Evolutionary conservation across 2,329 filamentous ascomycete genomes (phyloP).

Genomic region (Ceratocystis cacaofunesta): DNA sequence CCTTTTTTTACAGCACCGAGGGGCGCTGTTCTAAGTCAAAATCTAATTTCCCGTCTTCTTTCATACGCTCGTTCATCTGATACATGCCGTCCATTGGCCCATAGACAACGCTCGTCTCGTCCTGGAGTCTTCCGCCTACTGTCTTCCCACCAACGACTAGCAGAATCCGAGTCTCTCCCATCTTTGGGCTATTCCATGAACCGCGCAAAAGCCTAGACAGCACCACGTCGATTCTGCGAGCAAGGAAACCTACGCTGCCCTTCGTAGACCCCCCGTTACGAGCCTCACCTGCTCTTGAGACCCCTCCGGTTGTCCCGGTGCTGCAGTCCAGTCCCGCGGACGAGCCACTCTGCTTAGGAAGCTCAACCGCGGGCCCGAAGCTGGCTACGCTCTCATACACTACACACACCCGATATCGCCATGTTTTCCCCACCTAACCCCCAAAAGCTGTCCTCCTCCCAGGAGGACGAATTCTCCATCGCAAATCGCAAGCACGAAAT

Average conservation of each 20-base stretch:
- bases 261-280: neutral
- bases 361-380: neutral
- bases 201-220: neutral
- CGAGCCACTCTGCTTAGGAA: neutral
- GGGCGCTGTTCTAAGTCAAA: neutral
- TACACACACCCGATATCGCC: neutral
- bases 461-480: conserved; percentile 15
- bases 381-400: neutral
- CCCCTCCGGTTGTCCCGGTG: neutral
- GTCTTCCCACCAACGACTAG: neutral
- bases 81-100: neutral
- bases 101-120: neutral
- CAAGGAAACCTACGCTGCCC: neutral
- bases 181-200: neutral
- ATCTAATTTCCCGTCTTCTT: neutral
- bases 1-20: neutral
- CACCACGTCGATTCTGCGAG: neutral
- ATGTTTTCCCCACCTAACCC: conserved; percentile 12
- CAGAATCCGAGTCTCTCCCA: neutral
- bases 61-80: neutral
- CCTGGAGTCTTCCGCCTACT: neutral
- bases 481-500: conserved; percentile 12
- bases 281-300: neutral
- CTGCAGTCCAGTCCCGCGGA: neutral
- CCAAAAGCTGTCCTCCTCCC: conserved; percentile 14